Evolutionary conservation across 2,329 filamentous ascomycete genomes (phyloP).

Genomic region (Chaetomium olivaceum): DNA sequence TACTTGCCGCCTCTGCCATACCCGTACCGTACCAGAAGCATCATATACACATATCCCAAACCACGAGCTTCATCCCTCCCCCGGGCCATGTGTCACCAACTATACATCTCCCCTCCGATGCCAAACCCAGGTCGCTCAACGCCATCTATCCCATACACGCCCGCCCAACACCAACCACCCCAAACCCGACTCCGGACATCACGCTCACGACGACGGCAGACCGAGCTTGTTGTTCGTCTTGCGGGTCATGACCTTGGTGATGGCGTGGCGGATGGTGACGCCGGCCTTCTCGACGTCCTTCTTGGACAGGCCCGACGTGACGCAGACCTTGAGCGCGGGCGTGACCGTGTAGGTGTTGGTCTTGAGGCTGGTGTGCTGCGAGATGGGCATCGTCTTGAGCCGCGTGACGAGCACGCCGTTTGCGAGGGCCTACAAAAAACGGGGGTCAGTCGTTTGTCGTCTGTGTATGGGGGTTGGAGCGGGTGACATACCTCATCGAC

Average conservation of each 20-base stretch:
- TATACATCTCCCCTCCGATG: background rate
- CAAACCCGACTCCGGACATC: no score
- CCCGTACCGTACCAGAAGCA: background rate
- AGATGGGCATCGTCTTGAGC: constrained; percentile 74
- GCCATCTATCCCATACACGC: background rate
- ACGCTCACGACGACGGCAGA: constrained; percentile 36
- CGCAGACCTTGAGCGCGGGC: constrained; percentile 86
- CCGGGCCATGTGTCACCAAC: background rate
- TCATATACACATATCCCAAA: constrained; percentile 9
- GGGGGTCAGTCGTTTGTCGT: background rate
- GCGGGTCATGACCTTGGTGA: constrained; percentile 83
- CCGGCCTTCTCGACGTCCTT: constrained; percentile 97
- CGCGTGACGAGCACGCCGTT: constrained; percentile 90
- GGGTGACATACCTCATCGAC: constrained; percentile 81
- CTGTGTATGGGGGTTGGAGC: background rate
- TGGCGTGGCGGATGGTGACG: constrained; percentile 81
- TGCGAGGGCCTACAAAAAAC: constrained; percentile 62
- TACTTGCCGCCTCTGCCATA: constrained; percentile 5
- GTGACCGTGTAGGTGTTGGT: constrained; percentile 69
- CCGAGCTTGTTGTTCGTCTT: constrained; percentile 55
- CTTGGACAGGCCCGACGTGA: constrained; percentile 83
- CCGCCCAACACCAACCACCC: background rate
- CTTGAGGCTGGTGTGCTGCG: constrained; percentile 62
- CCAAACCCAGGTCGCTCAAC: background rate
- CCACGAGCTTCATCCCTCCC: background rate